Evolutionary conservation across 2,329 filamentous ascomycete species (phyloP), one percentile per base, ranked within the genome.

Genomic region (Alternaria gaisen): DNA sequence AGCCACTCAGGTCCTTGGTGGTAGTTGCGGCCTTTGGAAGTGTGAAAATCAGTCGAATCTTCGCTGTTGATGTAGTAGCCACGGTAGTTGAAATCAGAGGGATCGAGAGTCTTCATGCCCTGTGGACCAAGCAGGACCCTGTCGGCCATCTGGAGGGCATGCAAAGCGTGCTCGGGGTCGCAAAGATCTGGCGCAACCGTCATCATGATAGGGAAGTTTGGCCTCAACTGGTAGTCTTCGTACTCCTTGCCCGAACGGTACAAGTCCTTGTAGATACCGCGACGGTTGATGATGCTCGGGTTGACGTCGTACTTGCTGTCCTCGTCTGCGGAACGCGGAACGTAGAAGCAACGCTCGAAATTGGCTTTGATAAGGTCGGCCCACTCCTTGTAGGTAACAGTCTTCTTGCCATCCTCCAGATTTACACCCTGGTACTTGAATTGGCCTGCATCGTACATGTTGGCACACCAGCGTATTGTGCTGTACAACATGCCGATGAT

Each of bases 1-100:
- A 97, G 82, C 95, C 95, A 99, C 79, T 99, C 95, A 0, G 95
- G 96, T 5, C 95, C 95, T 79, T 98, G 94, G 79, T 99, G 95
- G 81, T 99, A 99, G 80, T 98, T 99, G 58, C 95, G 87, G 51
- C 95, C 95, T 80, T 98, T 98, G 70, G 91, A 89, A 0, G 94
- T 98, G 11, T 92, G 87, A 74, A 97, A 98, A 78, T 98, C 92
- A 12, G 87, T 88, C 61, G 90, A 94, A 80, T 99, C 95, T 73
- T 98, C 94, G 68, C 90, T 91, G 82, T 99, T 99, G 83, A 90
- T 89, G 82, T 99, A 99, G 82, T 95, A 92, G 0, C 94, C 94
- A 3, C 92, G 88, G 81, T 99, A 99, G 81, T 99, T 97, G 56
- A 93, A 84, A 76, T 99, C 96, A 2, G 86, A 86, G 0, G 95